Percentiles rank a stretch among this genome's conserved stretches.
Conservation (phyloP, 2,329 filamentous ascomycete species). For the Ceratocystis albifundus region DNA sequence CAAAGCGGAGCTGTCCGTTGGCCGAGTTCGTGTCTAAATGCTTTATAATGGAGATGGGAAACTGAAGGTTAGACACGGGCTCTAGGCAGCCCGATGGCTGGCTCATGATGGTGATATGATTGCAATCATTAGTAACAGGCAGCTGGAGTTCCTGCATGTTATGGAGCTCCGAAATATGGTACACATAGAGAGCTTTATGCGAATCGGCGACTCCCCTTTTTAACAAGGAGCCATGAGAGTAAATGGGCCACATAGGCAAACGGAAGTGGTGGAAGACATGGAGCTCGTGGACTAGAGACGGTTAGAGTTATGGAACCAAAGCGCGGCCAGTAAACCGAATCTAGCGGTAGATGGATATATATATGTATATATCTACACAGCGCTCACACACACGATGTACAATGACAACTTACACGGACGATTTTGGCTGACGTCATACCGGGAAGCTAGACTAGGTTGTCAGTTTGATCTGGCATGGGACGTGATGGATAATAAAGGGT, state of each 20-base stretch:
- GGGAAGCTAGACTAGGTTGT: not conserved
- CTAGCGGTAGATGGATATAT: too few relatives aligned
- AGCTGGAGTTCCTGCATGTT: not conserved
- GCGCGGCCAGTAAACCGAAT: too few relatives aligned
- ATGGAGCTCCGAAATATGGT: not conserved
- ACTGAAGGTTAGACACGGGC: not conserved
- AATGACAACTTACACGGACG: not conserved
- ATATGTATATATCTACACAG: too few relatives aligned
- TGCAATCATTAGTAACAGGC: not conserved
- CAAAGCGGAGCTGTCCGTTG: not conserved
- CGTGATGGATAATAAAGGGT: not conserved
- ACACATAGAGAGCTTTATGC: not conserved
- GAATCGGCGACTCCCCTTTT: not conserved
- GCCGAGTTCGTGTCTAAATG: not conserved
- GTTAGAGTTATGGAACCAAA: not conserved
- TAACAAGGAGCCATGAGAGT: not conserved
- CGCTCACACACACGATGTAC: too few relatives aligned
- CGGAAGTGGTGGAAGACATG: not conserved
- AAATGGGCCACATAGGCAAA: not conserved
- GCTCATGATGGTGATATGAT: not conserved
- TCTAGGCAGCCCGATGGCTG: not conserved
- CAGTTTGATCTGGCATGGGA: not conserved
- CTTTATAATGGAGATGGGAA: not conserved
- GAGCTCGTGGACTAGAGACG: not conserved
- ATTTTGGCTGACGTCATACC: not conserved